Percentiles rank a stretch among this genome's conserved stretches.
These are phyloP conservation scores for Apium graveolens DNA, from an alignment of 129 eudicot species.

Conservation along the genomic window DNA sequence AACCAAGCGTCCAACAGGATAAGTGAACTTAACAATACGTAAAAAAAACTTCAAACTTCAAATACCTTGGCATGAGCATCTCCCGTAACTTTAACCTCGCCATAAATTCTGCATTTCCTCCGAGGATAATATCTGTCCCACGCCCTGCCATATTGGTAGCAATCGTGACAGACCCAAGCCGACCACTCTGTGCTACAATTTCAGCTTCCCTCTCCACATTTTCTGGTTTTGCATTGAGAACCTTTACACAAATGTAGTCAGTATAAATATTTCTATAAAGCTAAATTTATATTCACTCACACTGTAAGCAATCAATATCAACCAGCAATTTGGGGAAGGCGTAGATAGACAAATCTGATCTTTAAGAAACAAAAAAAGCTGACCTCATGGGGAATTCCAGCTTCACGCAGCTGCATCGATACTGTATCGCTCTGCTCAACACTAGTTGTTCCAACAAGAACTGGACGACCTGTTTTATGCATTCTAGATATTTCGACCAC, in stretches of 20 bases:
- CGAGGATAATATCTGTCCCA: conserved; percentile 98
- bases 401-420: conserved; percentile 77
- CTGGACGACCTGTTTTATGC: conserved; percentile 96
- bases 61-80: conserved; percentile 95
- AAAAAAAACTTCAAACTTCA: neutral
- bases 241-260: conserved; percentile 32
- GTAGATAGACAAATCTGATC: neutral
- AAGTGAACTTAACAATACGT: neutral
- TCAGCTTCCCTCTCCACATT: conserved; percentile 99
- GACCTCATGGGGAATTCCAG: conserved; percentile 97
- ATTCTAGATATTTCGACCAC: conserved; percentile 97
- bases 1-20: neutral
- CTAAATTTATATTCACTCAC: neutral
- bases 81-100: conserved; percentile 98
- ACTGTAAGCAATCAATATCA: neutral
- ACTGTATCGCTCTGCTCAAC: conserved; percentile 95
- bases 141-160: conserved; percentile 99
- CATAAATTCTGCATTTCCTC: conserved; percentile 99
- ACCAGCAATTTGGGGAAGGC: neutral
- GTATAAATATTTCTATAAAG: neutral
- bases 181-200: conserved; percentile 99
- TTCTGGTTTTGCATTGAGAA: conserved; percentile 98
- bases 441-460: conserved; percentile 99
- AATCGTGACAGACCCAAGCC: conserved; percentile 93
- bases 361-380: neutral